Evolutionary conservation across 2,329 filamentous ascomycete genomes (phyloP).

Genomic region (Amesomyces nigricolor): DNA sequence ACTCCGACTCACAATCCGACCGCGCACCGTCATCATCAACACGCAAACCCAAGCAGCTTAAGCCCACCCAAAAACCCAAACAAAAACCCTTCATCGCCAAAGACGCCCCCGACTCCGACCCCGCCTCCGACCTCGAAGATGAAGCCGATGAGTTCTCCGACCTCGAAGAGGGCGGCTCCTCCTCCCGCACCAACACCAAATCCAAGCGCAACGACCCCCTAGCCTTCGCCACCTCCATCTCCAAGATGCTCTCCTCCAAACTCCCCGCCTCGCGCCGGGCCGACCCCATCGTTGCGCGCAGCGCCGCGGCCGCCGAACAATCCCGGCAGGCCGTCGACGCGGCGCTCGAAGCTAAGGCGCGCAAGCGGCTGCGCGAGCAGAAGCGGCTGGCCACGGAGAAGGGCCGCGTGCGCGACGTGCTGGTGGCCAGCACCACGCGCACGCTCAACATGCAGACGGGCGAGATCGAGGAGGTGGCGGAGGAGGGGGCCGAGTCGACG

Average conservation of each 20-base stretch:
- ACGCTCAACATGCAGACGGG: slow-evolving; percentile 48
- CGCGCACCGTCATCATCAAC: slow-evolving; percentile 26
- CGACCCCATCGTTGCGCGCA: slow-evolving; percentile 88
- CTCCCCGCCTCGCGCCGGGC: slow-evolving; percentile 72
- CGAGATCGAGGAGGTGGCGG: slow-evolving; percentile 32
- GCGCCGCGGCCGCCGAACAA: slow-evolving; percentile 65
- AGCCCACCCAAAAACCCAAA: slow-evolving; percentile 21
- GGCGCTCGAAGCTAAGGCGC: slow-evolving; percentile 76
- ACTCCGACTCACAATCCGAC: slow-evolving; percentile 30
- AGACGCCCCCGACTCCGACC: slow-evolving; percentile 25
- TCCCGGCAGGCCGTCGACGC: slow-evolving; percentile 67
- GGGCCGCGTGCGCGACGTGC: slow-evolving; percentile 80
- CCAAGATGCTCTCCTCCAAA: slow-evolving; percentile 88
- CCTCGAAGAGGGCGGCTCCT: slow-evolving; percentile 33
- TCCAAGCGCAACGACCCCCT: slow-evolving; percentile 87
- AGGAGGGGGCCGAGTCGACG: slow-evolving; percentile 40
- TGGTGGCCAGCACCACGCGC: slow-evolving; percentile 48
- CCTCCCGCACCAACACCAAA: slow-evolving; percentile 38
- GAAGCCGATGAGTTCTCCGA: slow-evolving; percentile 35
- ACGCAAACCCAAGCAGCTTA: slow-evolving; percentile 21
- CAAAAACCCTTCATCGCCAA: slow-evolving; percentile 27
- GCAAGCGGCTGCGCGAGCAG: slow-evolving; percentile 71
- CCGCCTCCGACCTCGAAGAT: slow-evolving; percentile 35
- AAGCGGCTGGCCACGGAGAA: slow-evolving; percentile 75
- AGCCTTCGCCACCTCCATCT: slow-evolving; percentile 88